Evolutionary conservation across 331 rosid species (phyloP).

Genomic region (Prunus yedoensis): DNA sequence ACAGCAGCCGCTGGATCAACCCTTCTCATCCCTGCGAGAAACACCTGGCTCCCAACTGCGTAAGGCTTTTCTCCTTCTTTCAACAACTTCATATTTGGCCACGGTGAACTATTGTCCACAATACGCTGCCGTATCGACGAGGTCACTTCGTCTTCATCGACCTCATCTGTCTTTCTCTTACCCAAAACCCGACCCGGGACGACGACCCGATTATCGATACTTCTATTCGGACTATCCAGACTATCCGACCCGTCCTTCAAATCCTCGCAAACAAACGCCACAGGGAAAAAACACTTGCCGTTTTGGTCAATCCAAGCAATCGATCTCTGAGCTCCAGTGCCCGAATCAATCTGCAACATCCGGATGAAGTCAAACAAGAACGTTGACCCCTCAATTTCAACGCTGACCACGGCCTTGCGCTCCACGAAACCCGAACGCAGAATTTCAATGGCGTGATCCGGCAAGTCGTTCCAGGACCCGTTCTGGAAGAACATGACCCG

Average conservation of each 20-base stretch:
- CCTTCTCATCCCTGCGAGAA: conserved; percentile 33
- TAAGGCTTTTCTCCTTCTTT: conserved; percentile 32
- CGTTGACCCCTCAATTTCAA: conserved; percentile 37
- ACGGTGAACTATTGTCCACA: conserved; percentile 15
- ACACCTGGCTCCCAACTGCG: conserved; percentile 19
- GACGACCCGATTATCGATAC: conserved; percentile 25
- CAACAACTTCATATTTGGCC: conserved; percentile 42
- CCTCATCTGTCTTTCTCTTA: conserved; percentile 28
- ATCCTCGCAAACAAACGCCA: conserved; percentile 38
- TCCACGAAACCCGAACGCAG: conserved; percentile 33
- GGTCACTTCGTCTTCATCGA: conserved; percentile 36
- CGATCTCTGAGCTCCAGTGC: conserved; percentile 41
- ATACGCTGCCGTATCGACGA: conserved; percentile 41
- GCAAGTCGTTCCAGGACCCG: conserved; percentile 49
- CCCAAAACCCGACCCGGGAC: conserved; percentile 22
- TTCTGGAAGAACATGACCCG: conserved; percentile 50
- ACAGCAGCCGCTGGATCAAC: conserved; percentile 29
- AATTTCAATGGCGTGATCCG: conserved; percentile 19
- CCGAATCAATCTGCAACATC: conserved; percentile 51
- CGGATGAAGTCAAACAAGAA: conserved; percentile 46
- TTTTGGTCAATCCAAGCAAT: conserved; percentile 63
- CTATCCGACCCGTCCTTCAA: conserved; percentile 7
- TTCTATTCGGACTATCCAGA: not conserved
- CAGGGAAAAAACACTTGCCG: conserved; percentile 51
- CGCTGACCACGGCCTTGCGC: conserved; percentile 31